phyloP scores from a whole-genome alignment of 805 yeast genomes.

The Jamesozyma spencerorum region DNA sequence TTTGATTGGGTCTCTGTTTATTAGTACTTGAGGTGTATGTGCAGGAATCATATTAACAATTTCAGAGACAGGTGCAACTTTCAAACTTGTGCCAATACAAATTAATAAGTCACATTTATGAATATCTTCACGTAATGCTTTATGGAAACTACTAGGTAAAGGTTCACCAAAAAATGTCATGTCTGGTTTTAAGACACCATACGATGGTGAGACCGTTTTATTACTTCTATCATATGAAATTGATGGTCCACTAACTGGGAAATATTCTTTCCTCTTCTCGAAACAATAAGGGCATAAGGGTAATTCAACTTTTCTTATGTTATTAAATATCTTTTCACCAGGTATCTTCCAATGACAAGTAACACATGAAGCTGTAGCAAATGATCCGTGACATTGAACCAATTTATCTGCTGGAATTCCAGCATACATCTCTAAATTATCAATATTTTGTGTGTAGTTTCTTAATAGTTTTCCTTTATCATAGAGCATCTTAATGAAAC shows the following conservation, averaged over 20 bases:
- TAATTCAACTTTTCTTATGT: constrained; percentile 48
- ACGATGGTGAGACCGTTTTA: constrained; percentile 34
- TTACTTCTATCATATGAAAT: neutral
- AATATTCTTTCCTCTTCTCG: constrained; percentile 32
- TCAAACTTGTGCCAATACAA: constrained; percentile 86
- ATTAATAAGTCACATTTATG: constrained; percentile 65
- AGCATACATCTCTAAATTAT: constrained; percentile 70
- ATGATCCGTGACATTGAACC: constrained; percentile 89
- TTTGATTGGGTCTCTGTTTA: constrained; percentile 65
- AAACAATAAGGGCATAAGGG: constrained; percentile 68
- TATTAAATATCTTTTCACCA: constrained; percentile 56
- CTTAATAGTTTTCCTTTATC: constrained; percentile 69
- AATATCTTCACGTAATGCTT: constrained; percentile 48
- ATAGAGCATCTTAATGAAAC: constrained; percentile 62
- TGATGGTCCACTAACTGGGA: constrained; percentile 14
- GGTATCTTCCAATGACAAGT: constrained; percentile 59
- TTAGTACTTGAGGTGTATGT: constrained; percentile 67
- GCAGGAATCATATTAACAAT: constrained; percentile 63
- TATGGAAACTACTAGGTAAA: constrained; percentile 61
- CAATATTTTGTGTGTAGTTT: constrained; percentile 86
- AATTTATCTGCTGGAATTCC: constrained; percentile 58
- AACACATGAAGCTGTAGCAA: constrained; percentile 76
- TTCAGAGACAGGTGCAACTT: constrained; percentile 86
- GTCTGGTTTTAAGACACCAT: constrained; percentile 85
- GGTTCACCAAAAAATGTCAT: constrained; percentile 88